These are phyloP conservation scores for Auxenochlorella pyrenoidosa DNA, from an alignment of 139 green algal species.

Conservation along the genomic window DNA sequence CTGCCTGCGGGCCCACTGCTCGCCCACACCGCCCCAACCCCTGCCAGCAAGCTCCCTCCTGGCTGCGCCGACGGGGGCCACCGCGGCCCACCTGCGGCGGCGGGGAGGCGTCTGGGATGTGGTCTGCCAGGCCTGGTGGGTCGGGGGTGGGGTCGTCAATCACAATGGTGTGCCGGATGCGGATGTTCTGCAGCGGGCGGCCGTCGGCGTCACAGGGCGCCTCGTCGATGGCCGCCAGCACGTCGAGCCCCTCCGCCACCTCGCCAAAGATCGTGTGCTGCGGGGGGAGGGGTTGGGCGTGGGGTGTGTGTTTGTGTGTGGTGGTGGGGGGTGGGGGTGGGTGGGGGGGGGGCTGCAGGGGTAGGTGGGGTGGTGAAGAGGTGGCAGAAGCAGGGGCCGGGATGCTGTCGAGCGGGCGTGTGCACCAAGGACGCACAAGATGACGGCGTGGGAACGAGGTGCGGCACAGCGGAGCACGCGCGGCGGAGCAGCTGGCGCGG, in stretches of 20 bases:
- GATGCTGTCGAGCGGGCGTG: not conserved
- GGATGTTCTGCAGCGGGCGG: slow-evolving; percentile 94
- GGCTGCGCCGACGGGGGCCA: not conserved
- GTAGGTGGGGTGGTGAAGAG: no score
- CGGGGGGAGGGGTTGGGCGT: not conserved
- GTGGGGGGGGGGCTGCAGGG: no score
- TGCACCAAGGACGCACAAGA: not conserved
- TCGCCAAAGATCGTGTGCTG: slow-evolving; percentile 93
- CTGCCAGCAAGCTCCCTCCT: not conserved
- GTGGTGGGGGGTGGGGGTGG: no score
- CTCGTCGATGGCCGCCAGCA: slow-evolving; percentile 92
- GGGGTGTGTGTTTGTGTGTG: not conserved
- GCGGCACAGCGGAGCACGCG: not conserved
- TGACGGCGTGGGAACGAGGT: not conserved
- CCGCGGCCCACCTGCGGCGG: slow-evolving; percentile 59
- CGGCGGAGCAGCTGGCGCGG: no score
- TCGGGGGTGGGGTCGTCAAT: slow-evolving; percentile 98
- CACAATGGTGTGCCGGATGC: slow-evolving; percentile 94
- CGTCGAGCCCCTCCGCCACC: slow-evolving; percentile 90
- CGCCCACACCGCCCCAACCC: no score
- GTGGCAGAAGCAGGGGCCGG: no score
- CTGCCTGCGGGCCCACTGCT: no score
- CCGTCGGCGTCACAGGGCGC: slow-evolving; percentile 84
- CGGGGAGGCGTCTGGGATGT: slow-evolving; percentile 88
- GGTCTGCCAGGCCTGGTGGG: slow-evolving; percentile 75